Evolutionary conservation across 2,329 filamentous ascomycete species (phyloP).

Genomic region (Venturia pyrina): DNA sequence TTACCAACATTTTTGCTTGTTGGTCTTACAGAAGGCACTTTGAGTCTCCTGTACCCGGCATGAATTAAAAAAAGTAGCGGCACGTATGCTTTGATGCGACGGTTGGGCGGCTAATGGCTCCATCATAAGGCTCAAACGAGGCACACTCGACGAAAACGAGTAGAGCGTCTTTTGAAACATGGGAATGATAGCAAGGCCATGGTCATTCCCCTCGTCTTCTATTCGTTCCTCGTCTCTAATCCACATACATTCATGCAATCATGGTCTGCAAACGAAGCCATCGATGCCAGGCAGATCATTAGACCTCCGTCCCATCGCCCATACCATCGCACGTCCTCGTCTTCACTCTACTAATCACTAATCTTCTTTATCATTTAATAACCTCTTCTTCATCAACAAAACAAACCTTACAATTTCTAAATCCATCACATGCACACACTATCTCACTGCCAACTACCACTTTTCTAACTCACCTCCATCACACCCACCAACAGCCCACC

Average conservation of each 20-base stretch:
- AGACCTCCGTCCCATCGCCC: not conserved
- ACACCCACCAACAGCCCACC: too few relatives aligned
- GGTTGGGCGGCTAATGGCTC: not conserved
- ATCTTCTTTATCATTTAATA: not conserved
- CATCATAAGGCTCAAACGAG: not conserved
- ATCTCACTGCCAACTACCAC: too few relatives aligned
- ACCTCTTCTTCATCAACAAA: not conserved
- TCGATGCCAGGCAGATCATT: not conserved
- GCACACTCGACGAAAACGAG: not conserved
- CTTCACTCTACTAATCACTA: not conserved
- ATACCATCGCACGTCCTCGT: not conserved
- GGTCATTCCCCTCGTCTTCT: not conserved
- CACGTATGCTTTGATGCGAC: not conserved
- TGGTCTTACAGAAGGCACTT: not conserved
- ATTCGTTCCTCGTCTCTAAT: not conserved
- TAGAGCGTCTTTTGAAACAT: not conserved
- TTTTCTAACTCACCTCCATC: too few relatives aligned
- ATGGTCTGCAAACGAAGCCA: not conserved
- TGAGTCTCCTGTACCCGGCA: not conserved
- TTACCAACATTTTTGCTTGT: not conserved
- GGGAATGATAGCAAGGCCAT: not conserved
- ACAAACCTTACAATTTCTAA: not conserved
- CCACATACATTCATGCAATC: not conserved
- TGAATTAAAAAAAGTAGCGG: too few relatives aligned
- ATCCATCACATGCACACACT: too few relatives aligned